Evolutionary conservation across 768 basidiomycete species (phyloP).

Genomic region (Agrocybe praecox): DNA sequence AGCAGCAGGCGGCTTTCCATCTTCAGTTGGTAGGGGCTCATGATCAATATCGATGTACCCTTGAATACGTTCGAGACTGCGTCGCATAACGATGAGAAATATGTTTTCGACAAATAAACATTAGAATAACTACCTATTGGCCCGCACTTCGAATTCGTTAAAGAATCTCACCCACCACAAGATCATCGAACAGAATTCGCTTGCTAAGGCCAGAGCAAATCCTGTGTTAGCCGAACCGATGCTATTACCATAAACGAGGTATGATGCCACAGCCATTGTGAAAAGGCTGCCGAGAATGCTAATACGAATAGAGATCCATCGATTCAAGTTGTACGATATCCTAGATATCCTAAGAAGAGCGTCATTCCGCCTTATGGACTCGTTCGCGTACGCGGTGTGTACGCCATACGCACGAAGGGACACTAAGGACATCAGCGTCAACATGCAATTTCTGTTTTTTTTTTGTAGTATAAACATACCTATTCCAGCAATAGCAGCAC

Average conservation of each 20-base stretch:
- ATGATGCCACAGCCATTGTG: slow-evolving; percentile 53
- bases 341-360: slow-evolving; percentile 47
- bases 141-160: slow-evolving; percentile 50
- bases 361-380: slow-evolving; percentile 56
- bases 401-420: too few relatives aligned
- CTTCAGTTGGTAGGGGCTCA: slow-evolving; percentile 43
- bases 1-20: slow-evolving; percentile 60
- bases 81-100: neutral
- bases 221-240: slow-evolving; percentile 45
- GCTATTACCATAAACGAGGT: slow-evolving; percentile 46
- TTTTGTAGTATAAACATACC: slow-evolving; percentile 29
- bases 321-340: slow-evolving; percentile 56
- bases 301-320: slow-evolving; percentile 52
- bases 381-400: slow-evolving; percentile 36
- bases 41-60: slow-evolving; percentile 63
- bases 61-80: slow-evolving; percentile 65
- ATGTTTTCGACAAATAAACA: neutral
- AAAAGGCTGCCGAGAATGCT: slow-evolving; percentile 62
- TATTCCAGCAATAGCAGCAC: slow-evolving; percentile 54
- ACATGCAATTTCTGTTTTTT: slow-evolving; percentile 33
- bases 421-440: too few relatives aligned
- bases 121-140: slow-evolving; percentile 35
- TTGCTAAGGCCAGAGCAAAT: slow-evolving; percentile 61
- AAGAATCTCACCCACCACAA: slow-evolving; percentile 48
- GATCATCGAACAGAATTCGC: slow-evolving; percentile 61